phyloP scores from a whole-genome alignment of 805 yeast species.

The Myxozyma monticola region DNA sequence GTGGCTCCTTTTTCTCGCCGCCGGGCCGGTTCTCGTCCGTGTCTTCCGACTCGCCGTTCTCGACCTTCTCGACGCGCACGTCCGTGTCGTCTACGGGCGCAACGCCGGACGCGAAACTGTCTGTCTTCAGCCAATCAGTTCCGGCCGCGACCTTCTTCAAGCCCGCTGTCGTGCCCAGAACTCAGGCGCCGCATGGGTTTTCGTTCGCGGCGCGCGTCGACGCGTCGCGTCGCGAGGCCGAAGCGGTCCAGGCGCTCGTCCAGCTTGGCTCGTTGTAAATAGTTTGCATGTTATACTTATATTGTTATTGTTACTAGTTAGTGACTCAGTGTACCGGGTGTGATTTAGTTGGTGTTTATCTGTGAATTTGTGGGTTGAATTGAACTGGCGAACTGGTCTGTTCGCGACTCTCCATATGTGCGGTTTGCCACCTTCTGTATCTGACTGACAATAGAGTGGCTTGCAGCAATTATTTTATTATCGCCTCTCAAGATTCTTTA shows the following conservation, averaged over 20 bases:
- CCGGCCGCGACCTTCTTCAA: slow-evolving; percentile 9
- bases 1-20: slow-evolving; percentile 18
- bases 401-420: no score
- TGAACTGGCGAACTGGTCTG: no score
- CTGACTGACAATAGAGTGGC: no score
- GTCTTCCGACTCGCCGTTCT: slow-evolving; percentile 16
- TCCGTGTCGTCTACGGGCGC: slow-evolving; percentile 17
- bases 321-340: no score
- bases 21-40: slow-evolving; percentile 17
- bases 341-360: no score
- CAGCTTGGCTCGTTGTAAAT: slow-evolving; percentile 32
- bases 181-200: slow-evolving; percentile 2
- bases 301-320: no score
- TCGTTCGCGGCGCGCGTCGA: not conserved
- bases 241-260: slow-evolving; percentile 31
- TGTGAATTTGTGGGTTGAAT: no score
- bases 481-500: no score
- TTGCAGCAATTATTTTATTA: no score
- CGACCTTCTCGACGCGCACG: slow-evolving; percentile 11
- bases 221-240: slow-evolving; percentile 25
- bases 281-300: no score
- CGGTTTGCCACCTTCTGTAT: no score
- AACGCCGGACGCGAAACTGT: not conserved
- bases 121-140: slow-evolving; percentile 17
- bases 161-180: not conserved